Base-by-base conservation (phyloP, 202 grass and related monocot genomes). In the Zoysia matrella region DNA sequence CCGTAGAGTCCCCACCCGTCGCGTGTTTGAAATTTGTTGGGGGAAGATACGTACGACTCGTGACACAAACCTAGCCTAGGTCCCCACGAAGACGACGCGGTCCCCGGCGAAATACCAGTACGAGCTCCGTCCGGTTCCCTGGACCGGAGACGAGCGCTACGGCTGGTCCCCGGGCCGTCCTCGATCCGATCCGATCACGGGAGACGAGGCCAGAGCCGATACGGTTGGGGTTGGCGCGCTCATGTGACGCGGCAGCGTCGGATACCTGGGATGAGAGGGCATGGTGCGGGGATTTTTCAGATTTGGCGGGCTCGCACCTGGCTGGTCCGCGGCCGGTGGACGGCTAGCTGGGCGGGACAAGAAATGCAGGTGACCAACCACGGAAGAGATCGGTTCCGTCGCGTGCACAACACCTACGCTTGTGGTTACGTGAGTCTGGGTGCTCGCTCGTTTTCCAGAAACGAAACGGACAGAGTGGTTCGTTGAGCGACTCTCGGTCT, bases 211-310 rank as follows among this genome's bases (percentile, higher is more conserved):
- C 65, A 30, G 1, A 8, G 55, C 73, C 52, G 10, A 40, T 63
- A 40, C 60, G 60, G 60, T 39, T 63, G 60, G 60, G 30, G 30
- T 36, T 36, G 54, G 54, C 54, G 14, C 43, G 16, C 18, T 73
- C 81, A 83, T 79, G 86, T 88, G 86, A 88, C 55, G 30, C 65
- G 15, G 47, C 62, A 2, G n/a, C 81, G 81, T 75, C 86, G 75
- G 48, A 4, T 84, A 42, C 74, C 74, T 51, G 58, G 22, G 74
- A 65, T 7, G 14, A 51, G 16, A 40, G 54, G 58, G 45, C 67
- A 80, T 67, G 78, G 78, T 66, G 16, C 54, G 8, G 45, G 50
- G 80, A 67, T 67, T 41, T 40, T 45, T 67, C 60, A 51, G 60
- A 63, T 89, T 61, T 16, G 78, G 70, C 60, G 53, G 53, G 62